Percentiles rank a stretch among this genome's conserved stretches.
These are phyloP conservation scores for Somion occarium DNA, from an alignment of 1,284 basidiomycete species.

Conservation along the genomic window DNA sequence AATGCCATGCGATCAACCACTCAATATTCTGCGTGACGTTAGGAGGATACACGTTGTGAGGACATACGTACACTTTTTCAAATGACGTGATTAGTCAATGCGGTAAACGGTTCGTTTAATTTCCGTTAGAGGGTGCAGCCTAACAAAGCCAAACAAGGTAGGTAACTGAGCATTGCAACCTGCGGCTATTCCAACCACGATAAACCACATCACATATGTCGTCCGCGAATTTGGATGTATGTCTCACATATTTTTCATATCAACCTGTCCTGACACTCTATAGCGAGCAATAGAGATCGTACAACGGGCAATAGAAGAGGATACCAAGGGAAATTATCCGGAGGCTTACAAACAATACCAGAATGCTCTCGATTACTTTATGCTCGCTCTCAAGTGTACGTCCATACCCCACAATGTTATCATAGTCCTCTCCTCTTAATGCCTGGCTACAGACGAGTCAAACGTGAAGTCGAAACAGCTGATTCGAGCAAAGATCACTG, in stretches of 20 bases:
- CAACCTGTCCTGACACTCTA: no score
- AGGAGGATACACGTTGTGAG: no score
- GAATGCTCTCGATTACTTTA: constrained; percentile 97
- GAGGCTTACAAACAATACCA: constrained; percentile 94
- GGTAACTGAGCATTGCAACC: not conserved
- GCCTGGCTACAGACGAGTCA: constrained; percentile 97
- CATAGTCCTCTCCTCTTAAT: no score
- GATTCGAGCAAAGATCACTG: constrained; percentile 86
- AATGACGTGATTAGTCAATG: no score
- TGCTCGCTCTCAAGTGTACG: constrained; percentile 83
- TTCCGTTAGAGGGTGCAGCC: constrained; percentile 20
- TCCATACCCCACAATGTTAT: no score
- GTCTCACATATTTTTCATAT: constrained; percentile 10
- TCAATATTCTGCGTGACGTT: not conserved
- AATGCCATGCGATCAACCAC: not conserved
- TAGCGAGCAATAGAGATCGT: constrained; percentile 95
- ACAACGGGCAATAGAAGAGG: constrained; percentile 93
- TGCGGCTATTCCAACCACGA: not conserved
- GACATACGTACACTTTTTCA: no score
- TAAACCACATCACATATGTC: constrained; percentile 1
- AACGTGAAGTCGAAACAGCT: constrained; percentile 90
- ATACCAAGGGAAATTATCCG: constrained; percentile 89
- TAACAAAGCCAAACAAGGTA: constrained; percentile 21
- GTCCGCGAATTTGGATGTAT: constrained; percentile 34
- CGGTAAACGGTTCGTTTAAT: no score